Percentiles rank a stretch among this genome's conserved stretches.
These are phyloP conservation scores for Taphrina communis DNA, from an alignment of 1,139 yeast genomes.

Conservation along the genomic window DNA sequence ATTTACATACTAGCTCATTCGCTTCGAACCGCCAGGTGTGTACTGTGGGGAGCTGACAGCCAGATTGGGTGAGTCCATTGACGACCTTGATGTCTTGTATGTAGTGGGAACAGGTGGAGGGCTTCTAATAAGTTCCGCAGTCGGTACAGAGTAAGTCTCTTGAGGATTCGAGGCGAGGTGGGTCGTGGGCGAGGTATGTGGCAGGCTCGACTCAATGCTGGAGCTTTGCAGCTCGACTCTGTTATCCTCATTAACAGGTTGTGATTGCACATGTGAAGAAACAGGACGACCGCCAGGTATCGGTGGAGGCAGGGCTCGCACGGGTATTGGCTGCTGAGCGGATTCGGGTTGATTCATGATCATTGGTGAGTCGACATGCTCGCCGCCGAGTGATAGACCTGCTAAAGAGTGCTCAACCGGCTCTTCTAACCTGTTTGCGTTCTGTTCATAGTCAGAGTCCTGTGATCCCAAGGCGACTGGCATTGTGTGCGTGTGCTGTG, in stretches of 20 bases:
- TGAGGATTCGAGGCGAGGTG: conserved; percentile 41
- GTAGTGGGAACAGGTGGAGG: conserved; percentile 28
- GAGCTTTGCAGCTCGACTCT: not conserved
- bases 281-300: conserved; percentile 34
- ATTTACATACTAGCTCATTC: conserved; percentile 24
- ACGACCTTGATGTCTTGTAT: conserved; percentile 2
- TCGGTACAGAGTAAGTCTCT: conserved; percentile 22
- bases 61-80: conserved; percentile 4
- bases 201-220: conserved; percentile 1
- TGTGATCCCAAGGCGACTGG: not conserved
- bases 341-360: no score
- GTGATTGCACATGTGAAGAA: not conserved
- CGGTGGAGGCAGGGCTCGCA: conserved; percentile 1
- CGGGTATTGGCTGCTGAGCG: conserved; percentile 13
- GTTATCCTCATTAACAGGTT: not conserved
- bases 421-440: not conserved
- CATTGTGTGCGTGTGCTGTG: no score
- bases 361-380: not conserved
- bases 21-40: conserved; percentile 13
- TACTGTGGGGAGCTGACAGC: conserved; percentile 1
- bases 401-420: not conserved
- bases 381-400: conserved; percentile 2
- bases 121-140: conserved; percentile 17
- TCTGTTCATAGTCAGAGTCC: not conserved
- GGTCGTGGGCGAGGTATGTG: conserved; percentile 23